Percentiles rank a stretch among this genome's conserved stretches.
Evolutionary conservation across 164 flowering plant genomes (phyloP).

Genomic region (Vitis labrusca): DNA sequence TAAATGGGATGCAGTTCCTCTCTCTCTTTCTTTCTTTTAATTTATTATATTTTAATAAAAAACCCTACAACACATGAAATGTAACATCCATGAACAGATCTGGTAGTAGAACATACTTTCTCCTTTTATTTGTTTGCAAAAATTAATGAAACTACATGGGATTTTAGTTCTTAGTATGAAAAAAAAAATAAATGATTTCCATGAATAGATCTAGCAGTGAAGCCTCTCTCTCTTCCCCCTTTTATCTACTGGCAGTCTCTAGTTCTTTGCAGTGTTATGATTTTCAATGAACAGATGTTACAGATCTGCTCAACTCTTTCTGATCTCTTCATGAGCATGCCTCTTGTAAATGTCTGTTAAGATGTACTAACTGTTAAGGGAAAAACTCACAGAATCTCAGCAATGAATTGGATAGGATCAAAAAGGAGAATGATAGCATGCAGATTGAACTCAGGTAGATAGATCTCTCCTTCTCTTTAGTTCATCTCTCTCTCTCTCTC

Average conservation of each 20-base stretch:
- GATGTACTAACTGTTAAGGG: not conserved
- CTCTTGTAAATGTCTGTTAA: not conserved
- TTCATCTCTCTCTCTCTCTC: slow-evolving; percentile 2
- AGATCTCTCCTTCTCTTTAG: not conserved
- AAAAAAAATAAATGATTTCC: not conserved
- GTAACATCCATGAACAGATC: slow-evolving; percentile 43
- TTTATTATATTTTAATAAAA: slow-evolving; percentile 3
- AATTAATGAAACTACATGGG: slow-evolving; percentile 1
- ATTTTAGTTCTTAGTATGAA: not conserved
- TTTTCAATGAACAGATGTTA: slow-evolving; percentile 1
- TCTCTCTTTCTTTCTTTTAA: slow-evolving; percentile 3
- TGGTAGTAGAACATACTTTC: slow-evolving; percentile 17
- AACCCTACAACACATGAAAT: slow-evolving; percentile 10
- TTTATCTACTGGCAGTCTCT: too few relatives aligned
- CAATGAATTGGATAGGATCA: slow-evolving; percentile 77
- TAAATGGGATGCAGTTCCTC: slow-evolving; percentile 23
- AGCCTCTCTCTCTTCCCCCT: not conserved
- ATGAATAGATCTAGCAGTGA: not conserved
- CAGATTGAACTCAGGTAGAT: slow-evolving; percentile 75
- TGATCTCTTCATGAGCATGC: not conserved
- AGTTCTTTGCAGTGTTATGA: too few relatives aligned
- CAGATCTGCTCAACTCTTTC: slow-evolving; percentile 5
- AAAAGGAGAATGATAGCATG: slow-evolving; percentile 88
- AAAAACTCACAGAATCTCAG: slow-evolving; percentile 48
- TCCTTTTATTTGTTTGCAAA: slow-evolving; percentile 25